phyloP scores from a whole-genome alignment of 2,329 filamentous ascomycete genomes.

The Alternaria dauci region DNA sequence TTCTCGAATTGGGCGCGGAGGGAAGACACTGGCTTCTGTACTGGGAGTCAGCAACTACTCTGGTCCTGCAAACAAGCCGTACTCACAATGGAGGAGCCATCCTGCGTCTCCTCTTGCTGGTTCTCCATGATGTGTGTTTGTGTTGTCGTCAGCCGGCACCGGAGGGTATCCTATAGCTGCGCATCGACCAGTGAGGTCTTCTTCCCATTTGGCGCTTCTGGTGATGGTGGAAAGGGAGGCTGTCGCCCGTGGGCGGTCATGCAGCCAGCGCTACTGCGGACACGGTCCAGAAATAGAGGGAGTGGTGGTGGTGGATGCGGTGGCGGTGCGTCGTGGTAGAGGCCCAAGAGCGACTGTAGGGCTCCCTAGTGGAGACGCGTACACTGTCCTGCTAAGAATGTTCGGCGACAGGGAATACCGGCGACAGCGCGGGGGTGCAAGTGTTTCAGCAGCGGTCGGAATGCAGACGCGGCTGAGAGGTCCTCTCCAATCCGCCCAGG shows the following conservation, averaged over 20 bases:
- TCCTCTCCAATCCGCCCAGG: not conserved
- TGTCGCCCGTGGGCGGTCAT: slow-evolving; percentile 28
- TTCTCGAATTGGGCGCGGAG: slow-evolving; percentile 83
- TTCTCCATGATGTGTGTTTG: slow-evolving; percentile 45
- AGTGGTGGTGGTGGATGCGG: slow-evolving; percentile 5
- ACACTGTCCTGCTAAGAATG: slow-evolving; percentile 40
- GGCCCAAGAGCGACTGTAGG: slow-evolving; percentile 13
- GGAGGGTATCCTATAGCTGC: slow-evolving; percentile 39
- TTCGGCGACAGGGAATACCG: slow-evolving; percentile 29
- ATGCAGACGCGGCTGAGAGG: not conserved
- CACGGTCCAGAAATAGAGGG: slow-evolving; percentile 7
- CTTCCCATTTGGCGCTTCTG: slow-evolving; percentile 44
- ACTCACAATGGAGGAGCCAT: slow-evolving; percentile 78
- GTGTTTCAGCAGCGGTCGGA: slow-evolving; percentile 36
- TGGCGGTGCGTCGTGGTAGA: slow-evolving; percentile 3
- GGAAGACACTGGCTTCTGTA: slow-evolving; percentile 81
- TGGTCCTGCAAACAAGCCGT: not conserved
- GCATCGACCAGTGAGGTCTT: slow-evolving; percentile 42
- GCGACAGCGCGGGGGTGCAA: slow-evolving; percentile 32
- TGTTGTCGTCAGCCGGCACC: slow-evolving; percentile 48
- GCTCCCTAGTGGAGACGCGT: slow-evolving; percentile 31
- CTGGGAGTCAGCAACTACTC: slow-evolving; percentile 22
- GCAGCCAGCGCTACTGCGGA: slow-evolving; percentile 20
- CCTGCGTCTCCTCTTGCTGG: slow-evolving; percentile 65
- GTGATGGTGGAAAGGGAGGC: slow-evolving; percentile 22